These are phyloP conservation scores for Aureoboletus auriporus DNA, from an alignment of 768 basidiomycete genomes.

Conservation along the genomic window DNA sequence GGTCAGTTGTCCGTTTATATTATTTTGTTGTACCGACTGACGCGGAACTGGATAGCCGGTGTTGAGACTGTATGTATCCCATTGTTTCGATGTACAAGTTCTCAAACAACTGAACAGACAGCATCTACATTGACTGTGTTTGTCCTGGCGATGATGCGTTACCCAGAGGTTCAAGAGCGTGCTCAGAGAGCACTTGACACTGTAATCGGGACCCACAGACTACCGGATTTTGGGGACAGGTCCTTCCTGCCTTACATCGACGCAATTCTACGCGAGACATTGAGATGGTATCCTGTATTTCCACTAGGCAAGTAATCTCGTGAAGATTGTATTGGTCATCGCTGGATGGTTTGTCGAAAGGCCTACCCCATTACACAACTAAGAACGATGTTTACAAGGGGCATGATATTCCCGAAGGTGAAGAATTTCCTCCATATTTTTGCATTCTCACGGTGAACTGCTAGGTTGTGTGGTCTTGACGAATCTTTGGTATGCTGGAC, in stretches of 20 bases:
- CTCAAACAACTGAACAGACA: conserved; percentile 19
- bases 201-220: conserved; percentile 23
- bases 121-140: conserved; percentile 30
- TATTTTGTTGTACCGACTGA: conserved; percentile 4
- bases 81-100: background rate
- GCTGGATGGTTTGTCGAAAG: conserved; percentile 9
- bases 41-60: conserved; percentile 15
- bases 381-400: conserved; percentile 25
- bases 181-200: conserved; percentile 33
- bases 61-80: conserved; percentile 25
- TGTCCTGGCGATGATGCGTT: conserved; percentile 32
- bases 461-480: conserved; percentile 28
- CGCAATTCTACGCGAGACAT: conserved; percentile 33
- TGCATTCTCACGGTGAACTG: conserved; percentile 9
- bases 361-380: conserved; percentile 26
- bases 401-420: conserved; percentile 25
- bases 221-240: conserved; percentile 28
- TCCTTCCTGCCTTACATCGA: conserved; percentile 28
- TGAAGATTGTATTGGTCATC: background rate
- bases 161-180: conserved; percentile 32
- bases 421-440: background rate
- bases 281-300: conserved; percentile 33
- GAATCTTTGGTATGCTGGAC: conserved; percentile 25
- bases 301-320: conserved; percentile 21
- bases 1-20: conserved; percentile 13